Evolutionary conservation across 805 yeast species (phyloP), one percentile per base, ranked within the genome.

Genomic region (Kodamaea neixiangensis): DNA sequence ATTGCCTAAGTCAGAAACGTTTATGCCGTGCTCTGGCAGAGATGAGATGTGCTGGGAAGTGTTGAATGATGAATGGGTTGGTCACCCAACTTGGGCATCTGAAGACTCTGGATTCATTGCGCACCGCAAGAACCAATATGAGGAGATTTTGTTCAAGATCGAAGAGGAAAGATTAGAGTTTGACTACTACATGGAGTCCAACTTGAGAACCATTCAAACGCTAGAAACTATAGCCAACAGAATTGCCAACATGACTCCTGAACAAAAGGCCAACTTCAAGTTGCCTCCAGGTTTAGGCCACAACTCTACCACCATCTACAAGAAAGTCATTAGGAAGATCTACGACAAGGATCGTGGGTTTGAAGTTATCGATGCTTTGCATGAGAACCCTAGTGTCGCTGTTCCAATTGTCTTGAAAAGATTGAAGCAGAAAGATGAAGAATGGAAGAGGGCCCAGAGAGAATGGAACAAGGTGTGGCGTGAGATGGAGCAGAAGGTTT

Each of bases 81-180:
- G 97, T 5, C 98, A 94, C 69, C 99, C 99, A 18, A 96, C 97
- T n/a, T 94, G 99, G 99, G 99, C 98, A 3, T 93, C 98, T 0
- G 99, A 94, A 68, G 99, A 94, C 68, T 89, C 97, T 10, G 99
- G 99, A 0, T 94, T 93, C 62, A 92, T 94, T 65, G 97, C 99
- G n/a, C 99, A 94, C 68, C 83, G 98, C 57, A 94, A 94, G 70
- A 94, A 94, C 66, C 99, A 94, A 72, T 94, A 93, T 66, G 99
- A 94, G 69, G 99, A 94, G 67, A 89, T 94, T 46, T 72, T 94
- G 49, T 92, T 91, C 74, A 86, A 96, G 66, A 89, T 92, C 90
- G 99, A 94, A 69, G 99, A 94, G 67, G 99, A 94, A 71, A 84
- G 99, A 65, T 96, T 92, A 59, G 99, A 94, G 68, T 94, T 92